A percentile compares a stretch with the other conserved stretches of the same genome.
phyloP scores from a whole-genome alignment of 2,329 filamentous ascomycete species.

The Septoria linicola region DNA sequence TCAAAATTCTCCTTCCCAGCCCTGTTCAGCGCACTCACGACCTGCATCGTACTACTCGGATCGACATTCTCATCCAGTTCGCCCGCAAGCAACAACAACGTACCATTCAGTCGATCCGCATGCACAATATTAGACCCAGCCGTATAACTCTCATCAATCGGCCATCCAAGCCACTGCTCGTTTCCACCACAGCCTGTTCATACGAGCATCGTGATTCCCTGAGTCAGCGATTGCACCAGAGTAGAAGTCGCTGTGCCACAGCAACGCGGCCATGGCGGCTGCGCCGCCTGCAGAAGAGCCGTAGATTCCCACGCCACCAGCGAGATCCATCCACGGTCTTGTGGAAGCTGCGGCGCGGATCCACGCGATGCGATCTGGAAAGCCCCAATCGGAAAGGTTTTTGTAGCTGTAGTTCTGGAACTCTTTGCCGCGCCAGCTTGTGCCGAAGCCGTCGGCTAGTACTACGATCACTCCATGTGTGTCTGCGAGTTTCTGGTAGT shows the following conservation, averaged over 20 bases:
- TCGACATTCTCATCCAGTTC: constrained; percentile 16
- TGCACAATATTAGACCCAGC: constrained; percentile 13
- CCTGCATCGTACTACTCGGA: constrained; percentile 13
- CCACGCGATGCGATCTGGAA: constrained; percentile 14
- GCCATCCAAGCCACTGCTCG: constrained; percentile 9
- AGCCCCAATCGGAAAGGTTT: constrained; percentile 8
- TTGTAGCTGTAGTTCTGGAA: constrained; percentile 9
- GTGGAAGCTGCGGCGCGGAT: constrained; percentile 10
- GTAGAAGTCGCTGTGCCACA: constrained; percentile 15
- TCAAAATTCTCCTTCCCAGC: constrained; percentile 17
- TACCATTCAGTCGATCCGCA: constrained; percentile 5
- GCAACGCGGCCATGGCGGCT: constrained; percentile 4
- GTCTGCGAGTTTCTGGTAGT: constrained; percentile 4
- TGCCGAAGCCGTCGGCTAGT: constrained; percentile 8
- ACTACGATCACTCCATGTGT: constrained; percentile 8
- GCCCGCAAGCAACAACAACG: constrained; percentile 10
- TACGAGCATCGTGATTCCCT: constrained; percentile 10
- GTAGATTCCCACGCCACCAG: constrained; percentile 7
- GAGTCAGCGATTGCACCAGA: constrained; percentile 10
- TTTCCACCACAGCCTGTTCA: constrained; percentile 17
- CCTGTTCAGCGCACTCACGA: constrained; percentile 15
- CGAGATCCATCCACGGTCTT: constrained; percentile 12
- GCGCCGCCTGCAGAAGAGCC: constrained; percentile 9
- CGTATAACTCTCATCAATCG: constrained; percentile 11
- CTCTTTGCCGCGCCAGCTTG: constrained; percentile 10